Evolutionary conservation across 1,284 basidiomycete genomes (phyloP).

Genomic region (Irpex sp.): DNA sequence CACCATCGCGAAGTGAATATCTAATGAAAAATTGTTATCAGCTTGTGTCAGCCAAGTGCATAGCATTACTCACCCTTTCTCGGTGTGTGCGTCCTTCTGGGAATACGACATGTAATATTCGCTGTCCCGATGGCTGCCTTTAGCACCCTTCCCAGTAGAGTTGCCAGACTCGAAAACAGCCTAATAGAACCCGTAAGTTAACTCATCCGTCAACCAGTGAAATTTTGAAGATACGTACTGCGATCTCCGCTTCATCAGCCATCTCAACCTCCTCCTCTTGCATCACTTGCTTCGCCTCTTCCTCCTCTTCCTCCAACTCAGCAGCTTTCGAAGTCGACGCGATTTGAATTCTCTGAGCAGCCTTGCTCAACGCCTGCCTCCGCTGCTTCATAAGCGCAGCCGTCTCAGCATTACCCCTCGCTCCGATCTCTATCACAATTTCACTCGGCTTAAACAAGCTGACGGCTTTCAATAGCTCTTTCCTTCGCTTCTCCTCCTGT

Average conservation of each 20-base stretch:
- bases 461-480: constrained; percentile 72
- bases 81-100: constrained; percentile 81
- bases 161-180: constrained; percentile 67
- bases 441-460: constrained; percentile 84
- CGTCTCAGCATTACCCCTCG: constrained; percentile 58
- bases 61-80: constrained; percentile 71
- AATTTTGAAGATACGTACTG: constrained; percentile 38
- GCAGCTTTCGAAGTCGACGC: constrained; percentile 31
- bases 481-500: constrained; percentile 51
- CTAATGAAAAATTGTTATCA: constrained; percentile 34
- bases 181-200: constrained; percentile 34
- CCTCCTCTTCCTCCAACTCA: constrained; percentile 32
- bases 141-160: constrained; percentile 40
- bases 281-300: constrained; percentile 27
- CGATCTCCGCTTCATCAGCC: constrained; percentile 59
- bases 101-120: constrained; percentile 92
- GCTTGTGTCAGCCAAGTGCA: not conserved
- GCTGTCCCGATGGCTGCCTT: constrained; percentile 66
- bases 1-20: constrained; percentile 84
- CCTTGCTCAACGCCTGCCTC: constrained; percentile 73
- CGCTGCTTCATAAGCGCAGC: constrained; percentile 87
- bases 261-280: constrained; percentile 27
- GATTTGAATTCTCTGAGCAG: constrained; percentile 43
- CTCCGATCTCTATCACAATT: constrained; percentile 92
- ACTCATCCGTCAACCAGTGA: too few relatives aligned